These are phyloP conservation scores for Leccinum griseonigrum DNA, from an alignment of 1,284 basidiomycete species.

Conservation along the genomic window DNA sequence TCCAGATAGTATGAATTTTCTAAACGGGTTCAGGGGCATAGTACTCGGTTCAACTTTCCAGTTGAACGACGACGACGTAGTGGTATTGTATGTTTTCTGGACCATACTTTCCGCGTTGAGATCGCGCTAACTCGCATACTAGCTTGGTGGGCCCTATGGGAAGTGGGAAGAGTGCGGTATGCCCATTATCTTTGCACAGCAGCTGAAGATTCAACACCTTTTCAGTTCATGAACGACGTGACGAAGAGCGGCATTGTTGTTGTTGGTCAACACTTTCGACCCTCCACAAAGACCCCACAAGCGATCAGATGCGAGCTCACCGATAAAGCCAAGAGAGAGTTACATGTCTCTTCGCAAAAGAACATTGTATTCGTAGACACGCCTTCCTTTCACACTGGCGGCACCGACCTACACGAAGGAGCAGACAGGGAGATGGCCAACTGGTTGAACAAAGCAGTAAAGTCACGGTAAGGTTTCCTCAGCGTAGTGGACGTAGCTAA, in stretches of 20 bases:
- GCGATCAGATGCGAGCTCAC: conserved; percentile 17
- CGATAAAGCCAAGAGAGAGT: not conserved
- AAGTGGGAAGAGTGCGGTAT: conserved; percentile 20
- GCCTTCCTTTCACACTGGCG: conserved; percentile 12
- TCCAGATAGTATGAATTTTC: not conserved
- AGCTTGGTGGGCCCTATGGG: conserved; percentile 24
- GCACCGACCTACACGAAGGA: not conserved
- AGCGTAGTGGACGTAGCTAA: not conserved
- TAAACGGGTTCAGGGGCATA: not conserved
- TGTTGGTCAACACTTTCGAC: not conserved
- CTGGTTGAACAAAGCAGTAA: conserved; percentile 11
- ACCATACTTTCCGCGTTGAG: not conserved
- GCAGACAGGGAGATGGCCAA: not conserved
- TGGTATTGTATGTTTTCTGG: conserved; percentile 19
- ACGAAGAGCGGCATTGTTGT: not conserved
- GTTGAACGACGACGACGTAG: conserved; percentile 15
- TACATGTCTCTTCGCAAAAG: not conserved
- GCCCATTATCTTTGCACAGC: not conserved
- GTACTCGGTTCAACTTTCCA: not conserved
- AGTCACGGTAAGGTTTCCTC: conserved; percentile 6
- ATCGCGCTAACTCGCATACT: conserved; percentile 5
- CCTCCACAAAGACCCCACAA: not conserved
- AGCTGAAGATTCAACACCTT: not conserved
- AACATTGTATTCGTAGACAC: conserved; percentile 23
- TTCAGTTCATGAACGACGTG: conserved; percentile 14